Base-by-base conservation (phyloP, 108 stramenopile genomes). In the Mayamaea pseudoterrestris region DNA sequence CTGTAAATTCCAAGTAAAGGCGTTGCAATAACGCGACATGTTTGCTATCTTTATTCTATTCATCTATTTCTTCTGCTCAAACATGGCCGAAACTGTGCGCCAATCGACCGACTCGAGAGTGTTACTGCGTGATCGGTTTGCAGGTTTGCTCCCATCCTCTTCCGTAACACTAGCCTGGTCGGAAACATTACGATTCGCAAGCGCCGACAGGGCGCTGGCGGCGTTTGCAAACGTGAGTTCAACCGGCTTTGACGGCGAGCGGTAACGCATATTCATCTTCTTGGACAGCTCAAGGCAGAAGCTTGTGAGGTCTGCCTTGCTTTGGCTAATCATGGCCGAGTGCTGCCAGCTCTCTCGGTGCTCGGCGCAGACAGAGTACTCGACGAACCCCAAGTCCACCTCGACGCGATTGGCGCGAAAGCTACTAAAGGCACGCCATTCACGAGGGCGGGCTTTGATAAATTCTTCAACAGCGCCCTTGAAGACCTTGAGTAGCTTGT, bases 181-280 rank as follows among this genome's bases (percentile, higher is more conserved):
- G n/a, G n/a, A n/a, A n/a, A n/a, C n/a, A n/a, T n/a, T n/a, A n/a
- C n/a, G n/a, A n/a, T n/a, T n/a, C n/a, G n/a, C n/a, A n/a, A n/a
- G n/a, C n/a, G n/a, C n/a, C n/a, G n/a, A n/a, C n/a, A n/a, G n/a
- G n/a, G n/a, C n/a, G n/a, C n/a, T n/a, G n/a, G n/a, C n/a, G n/a
- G n/a, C n/a, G n/a, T n/a, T n/a, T n/a, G n/a, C n/a, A n/a, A n/a
- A n/a, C n/a, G n/a, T n/a, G n/a, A n/a, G n/a, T n/a, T n/a, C n/a
- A n/a, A 67, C 53, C 13, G 66, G 66, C 5, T 55, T 30, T 18
- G 59, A 32, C 11, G 66, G 66, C 27, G 36, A 32, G 27, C 14
- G 66, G 46, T 83, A 88, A 31, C 63, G 64, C 66, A 83, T 83
- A 23, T 57, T 66, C 30, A 88, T 51, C 44, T 76, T 68, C 51